A percentile compares a stretch with the other conserved stretches of the same genome.
These are phyloP conservation scores for Diaporthe citri DNA, from an alignment of 2,329 filamentous ascomycete species.

Conservation along the genomic window DNA sequence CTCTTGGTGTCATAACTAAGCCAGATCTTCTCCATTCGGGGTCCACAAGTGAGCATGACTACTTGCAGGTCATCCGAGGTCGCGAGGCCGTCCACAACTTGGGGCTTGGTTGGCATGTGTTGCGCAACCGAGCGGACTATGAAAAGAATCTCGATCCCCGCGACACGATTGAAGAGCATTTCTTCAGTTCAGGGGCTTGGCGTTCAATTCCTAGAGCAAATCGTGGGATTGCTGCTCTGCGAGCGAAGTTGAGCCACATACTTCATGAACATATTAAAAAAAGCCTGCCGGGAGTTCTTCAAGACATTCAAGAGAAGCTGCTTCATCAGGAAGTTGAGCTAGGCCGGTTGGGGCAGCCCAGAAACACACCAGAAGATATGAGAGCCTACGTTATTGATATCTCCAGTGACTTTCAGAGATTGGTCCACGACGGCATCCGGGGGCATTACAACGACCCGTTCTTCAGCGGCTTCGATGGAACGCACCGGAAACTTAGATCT, in stretches of 20 bases:
- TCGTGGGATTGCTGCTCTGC: neutral
- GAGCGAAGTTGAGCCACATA: neutral
- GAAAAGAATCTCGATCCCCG: constrained; percentile 40
- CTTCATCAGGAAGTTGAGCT: neutral
- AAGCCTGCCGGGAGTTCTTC: neutral
- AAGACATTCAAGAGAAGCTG: neutral
- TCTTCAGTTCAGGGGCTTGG: constrained; percentile 3
- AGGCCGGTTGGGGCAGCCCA: neutral
- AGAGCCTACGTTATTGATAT: neutral
- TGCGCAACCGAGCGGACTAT: constrained; percentile 52
- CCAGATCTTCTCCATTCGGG: constrained; percentile 51
- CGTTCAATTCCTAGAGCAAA: neutral
- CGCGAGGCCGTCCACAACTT: constrained; percentile 47
- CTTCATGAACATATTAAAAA: neutral
- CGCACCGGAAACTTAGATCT: neutral
- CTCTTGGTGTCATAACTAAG: constrained; percentile 64
- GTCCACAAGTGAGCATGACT: constrained; percentile 47
- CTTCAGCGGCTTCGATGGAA: neutral
- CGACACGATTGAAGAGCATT: constrained; percentile 1
- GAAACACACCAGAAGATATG: neutral
- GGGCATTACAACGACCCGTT: neutral
- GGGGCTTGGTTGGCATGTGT: constrained; percentile 54
- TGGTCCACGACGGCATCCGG: neutral
- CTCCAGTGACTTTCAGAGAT: neutral
- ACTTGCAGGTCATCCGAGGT: constrained; percentile 48